A percentile compares a stretch with the other conserved stretches of the same genome.
phyloP scores from a whole-genome alignment of 805 yeast genomes.

The Saccharomyces cerevisiae region DNA sequence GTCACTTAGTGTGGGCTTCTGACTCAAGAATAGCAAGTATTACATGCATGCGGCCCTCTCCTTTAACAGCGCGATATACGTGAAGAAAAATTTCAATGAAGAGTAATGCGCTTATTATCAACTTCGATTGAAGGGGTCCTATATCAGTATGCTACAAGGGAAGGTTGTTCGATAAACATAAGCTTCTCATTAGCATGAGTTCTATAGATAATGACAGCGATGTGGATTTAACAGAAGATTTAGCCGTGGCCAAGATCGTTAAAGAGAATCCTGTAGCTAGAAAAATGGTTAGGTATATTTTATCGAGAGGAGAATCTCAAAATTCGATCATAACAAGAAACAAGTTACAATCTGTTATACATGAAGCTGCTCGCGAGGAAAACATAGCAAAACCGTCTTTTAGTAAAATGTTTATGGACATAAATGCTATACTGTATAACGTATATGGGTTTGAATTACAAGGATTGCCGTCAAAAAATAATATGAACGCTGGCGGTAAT shows the following conservation, averaged over 20 bases:
- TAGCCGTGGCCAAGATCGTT: not conserved
- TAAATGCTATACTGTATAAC: constrained; percentile 18
- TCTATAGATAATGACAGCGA: not conserved
- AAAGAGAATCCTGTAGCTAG: constrained; percentile 9
- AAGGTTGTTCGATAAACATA: not conserved
- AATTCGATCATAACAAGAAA: constrained; percentile 17
- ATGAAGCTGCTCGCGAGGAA: constrained; percentile 16
- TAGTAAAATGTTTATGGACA: constrained; percentile 6
- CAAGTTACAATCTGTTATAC: constrained; percentile 13
- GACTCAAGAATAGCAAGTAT: not conserved
- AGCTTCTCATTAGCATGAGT: not conserved
- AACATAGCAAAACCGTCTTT: constrained; percentile 12
- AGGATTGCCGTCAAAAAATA: constrained; percentile 14
- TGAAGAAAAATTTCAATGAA: not conserved
- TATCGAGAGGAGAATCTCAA: constrained; percentile 20
- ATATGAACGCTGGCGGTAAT: not conserved
- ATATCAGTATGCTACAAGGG: no score
- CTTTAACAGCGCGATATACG: not conserved
- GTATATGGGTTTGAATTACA: constrained; percentile 22
- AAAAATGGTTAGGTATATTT: constrained; percentile 18
- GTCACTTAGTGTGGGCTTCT: not conserved
- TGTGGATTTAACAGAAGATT: not conserved
- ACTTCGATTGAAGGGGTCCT: not conserved
- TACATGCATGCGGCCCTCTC: not conserved
- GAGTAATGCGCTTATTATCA: not conserved